phyloP scores from a whole-genome alignment of 768 basidiomycete genomes.

The Macrolepiota albuminosa region DNA sequence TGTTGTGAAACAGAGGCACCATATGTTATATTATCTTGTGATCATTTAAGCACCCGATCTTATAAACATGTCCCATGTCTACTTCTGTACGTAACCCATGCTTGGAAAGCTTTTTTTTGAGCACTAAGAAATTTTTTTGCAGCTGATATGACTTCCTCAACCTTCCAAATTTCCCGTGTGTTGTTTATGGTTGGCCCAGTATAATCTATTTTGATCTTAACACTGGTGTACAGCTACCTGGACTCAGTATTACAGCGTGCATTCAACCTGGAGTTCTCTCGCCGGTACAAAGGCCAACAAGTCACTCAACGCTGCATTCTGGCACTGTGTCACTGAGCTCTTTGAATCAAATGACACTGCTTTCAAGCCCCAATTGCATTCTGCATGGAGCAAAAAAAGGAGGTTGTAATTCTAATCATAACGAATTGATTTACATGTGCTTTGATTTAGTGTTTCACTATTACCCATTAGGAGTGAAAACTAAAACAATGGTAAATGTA shows the following conservation, averaged over 20 bases:
- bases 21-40: no score
- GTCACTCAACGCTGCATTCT: slow-evolving; percentile 48
- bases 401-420: no score
- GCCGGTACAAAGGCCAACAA: slow-evolving; percentile 31
- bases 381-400: no score
- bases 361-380: no score
- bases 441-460: no score
- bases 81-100: slow-evolving; percentile 33
- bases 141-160: slow-evolving; percentile 38
- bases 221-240: slow-evolving; percentile 35
- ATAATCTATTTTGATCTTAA: slow-evolving; percentile 2
- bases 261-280: slow-evolving; percentile 43
- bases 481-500: no score
- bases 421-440: no score
- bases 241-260: slow-evolving; percentile 54
- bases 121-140: background rate
- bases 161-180: slow-evolving; percentile 45
- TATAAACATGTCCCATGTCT: no score
- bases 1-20: no score
- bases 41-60: no score
- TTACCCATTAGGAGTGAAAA: no score
- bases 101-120: background rate
- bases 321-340: slow-evolving; percentile 55
- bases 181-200: background rate
- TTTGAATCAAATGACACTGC: slow-evolving; percentile 43